Evolutionary conservation across 495 filamentous ascomycete species (phyloP).

Genomic region (Penicillium canariense): DNA sequence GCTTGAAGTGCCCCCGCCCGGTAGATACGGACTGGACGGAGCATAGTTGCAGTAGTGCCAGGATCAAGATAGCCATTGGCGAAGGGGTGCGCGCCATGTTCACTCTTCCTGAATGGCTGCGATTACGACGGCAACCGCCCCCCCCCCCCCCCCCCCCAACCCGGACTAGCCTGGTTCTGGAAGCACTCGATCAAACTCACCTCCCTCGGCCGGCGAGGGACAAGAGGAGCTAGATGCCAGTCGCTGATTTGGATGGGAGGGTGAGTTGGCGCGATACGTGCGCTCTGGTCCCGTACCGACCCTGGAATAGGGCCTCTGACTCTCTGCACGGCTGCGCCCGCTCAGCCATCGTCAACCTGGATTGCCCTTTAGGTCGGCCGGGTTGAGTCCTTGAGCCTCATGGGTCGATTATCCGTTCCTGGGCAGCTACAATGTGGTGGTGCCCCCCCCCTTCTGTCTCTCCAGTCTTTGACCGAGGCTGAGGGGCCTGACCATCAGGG

Average conservation of each 20-base stretch:
- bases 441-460: no score
- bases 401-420: constrained; percentile 15
- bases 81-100: not conserved
- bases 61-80: constrained; percentile 3
- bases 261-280: not conserved
- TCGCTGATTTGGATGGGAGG: not conserved
- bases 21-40: not conserved
- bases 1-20: constrained; percentile 3
- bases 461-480: constrained; percentile 1
- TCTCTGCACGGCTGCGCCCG: not conserved
- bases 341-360: constrained; percentile 1
- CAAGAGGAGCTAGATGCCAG: not conserved
- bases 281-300: not conserved
- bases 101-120: constrained; percentile 10
- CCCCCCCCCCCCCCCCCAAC: no score
- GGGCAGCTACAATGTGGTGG: not conserved
- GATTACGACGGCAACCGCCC: constrained; percentile 24
- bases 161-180: constrained; percentile 27
- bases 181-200: constrained; percentile 15
- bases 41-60: not conserved
- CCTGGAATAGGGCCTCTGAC: not conserved
- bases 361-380: constrained; percentile 4
- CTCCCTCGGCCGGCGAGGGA: not conserved
- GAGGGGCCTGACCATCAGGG: not conserved
- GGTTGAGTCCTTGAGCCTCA: constrained; percentile 18